phyloP scores from a whole-genome alignment of 306 rosid species.

The Astragalus glycyphyllos region DNA sequence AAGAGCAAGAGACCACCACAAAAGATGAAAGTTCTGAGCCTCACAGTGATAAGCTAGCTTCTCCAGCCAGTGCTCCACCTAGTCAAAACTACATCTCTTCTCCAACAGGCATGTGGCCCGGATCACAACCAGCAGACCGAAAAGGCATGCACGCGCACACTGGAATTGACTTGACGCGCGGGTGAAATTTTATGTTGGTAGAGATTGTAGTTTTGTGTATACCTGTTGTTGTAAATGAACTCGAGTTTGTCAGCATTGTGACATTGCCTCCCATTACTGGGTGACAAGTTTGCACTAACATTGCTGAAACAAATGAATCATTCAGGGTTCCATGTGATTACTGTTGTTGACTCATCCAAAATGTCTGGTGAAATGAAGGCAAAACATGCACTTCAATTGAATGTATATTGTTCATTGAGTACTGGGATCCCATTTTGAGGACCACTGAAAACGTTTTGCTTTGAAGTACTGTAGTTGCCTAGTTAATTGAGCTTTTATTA shows the following conservation, averaged over 20 bases:
- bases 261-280: constrained; percentile 45
- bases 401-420: constrained; percentile 9
- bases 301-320: constrained; percentile 54
- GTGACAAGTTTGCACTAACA: constrained; percentile 58
- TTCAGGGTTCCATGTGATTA: constrained; percentile 36
- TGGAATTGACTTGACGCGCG: constrained; percentile 87
- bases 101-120: constrained; percentile 67
- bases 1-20: constrained; percentile 50
- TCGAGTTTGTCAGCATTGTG: constrained; percentile 59
- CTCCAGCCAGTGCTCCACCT: constrained; percentile 60
- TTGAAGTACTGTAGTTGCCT: too few species aligned
- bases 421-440: neutral
- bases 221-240: constrained; percentile 78
- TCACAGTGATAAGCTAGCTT: constrained; percentile 56
- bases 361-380: neutral
- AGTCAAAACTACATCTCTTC: constrained; percentile 69
- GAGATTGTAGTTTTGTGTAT: constrained; percentile 72
- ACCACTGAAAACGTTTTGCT: neutral
- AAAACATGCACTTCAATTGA: neutral
- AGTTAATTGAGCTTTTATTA: too few species aligned
- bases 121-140: constrained; percentile 57
- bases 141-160: constrained; percentile 61
- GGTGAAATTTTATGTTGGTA: constrained; percentile 58
- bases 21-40: constrained; percentile 62
- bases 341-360: constrained; percentile 20